Percentiles rank a stretch among this genome's conserved stretches.
phyloP scores from a whole-genome alignment of 2,329 filamentous ascomycete species.

The Rhynchosporium secalis region DNA sequence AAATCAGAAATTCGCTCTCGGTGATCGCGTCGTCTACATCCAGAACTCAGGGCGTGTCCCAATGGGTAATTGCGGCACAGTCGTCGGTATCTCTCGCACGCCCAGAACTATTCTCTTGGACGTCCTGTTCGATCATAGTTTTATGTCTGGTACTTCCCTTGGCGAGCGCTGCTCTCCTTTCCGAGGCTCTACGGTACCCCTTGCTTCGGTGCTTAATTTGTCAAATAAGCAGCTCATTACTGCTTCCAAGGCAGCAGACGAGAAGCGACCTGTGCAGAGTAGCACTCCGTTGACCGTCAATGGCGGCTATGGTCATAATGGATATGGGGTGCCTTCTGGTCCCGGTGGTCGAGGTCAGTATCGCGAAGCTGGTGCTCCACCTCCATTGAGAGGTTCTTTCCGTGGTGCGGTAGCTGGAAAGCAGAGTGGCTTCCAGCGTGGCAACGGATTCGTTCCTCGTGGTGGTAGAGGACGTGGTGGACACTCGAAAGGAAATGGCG shows the following conservation, averaged over 20 bases:
- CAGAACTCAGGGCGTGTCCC: conserved; percentile 93
- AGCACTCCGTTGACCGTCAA: conserved; percentile 53
- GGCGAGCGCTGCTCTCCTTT: conserved; percentile 90
- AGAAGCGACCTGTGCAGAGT: conserved; percentile 51
- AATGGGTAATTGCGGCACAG: conserved; percentile 86
- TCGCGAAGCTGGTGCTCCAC: conserved; percentile 55
- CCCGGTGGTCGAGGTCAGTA: conserved; percentile 63
- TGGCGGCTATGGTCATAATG: conserved; percentile 37
- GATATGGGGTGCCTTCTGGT: conserved; percentile 53
- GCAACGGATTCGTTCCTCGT: conserved; percentile 40
- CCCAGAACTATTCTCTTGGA: conserved; percentile 81
- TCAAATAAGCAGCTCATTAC: conserved; percentile 78
- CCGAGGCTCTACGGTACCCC: conserved; percentile 87
- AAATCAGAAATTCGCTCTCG: conserved; percentile 78
- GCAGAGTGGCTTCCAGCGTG: conserved; percentile 44
- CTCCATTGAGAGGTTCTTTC: conserved; percentile 57
- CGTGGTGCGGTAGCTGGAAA: conserved; percentile 55
- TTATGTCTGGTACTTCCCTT: conserved; percentile 95
- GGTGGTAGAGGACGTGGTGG: conserved; percentile 42
- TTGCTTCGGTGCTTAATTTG: conserved; percentile 86
- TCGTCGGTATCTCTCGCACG: conserved; percentile 91
- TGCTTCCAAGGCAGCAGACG: conserved; percentile 58
- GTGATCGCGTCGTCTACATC: conserved; percentile 90
- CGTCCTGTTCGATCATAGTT: conserved; percentile 88
- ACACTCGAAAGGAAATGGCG: conserved; percentile 28